Base-by-base conservation (phyloP, 2,329 filamentous ascomycete species). In the Fusarium beomiforme region DNA sequence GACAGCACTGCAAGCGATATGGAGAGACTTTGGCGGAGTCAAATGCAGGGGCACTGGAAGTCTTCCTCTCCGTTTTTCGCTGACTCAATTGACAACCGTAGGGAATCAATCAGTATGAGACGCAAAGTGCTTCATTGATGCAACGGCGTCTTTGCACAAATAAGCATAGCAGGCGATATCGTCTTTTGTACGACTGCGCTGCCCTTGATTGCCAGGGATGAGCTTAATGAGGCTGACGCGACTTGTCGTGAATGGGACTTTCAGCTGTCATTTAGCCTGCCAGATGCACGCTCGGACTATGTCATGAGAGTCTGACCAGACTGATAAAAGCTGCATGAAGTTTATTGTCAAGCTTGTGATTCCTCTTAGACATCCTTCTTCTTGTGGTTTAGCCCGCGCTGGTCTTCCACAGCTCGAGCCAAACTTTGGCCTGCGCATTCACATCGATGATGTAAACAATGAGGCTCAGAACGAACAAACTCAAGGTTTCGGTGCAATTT, bases 381-480 rank as follows among this genome's bases (percentile, higher is more conserved):
- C 29, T 29, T 29, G 7, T 17, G 14, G 4, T n/a, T 13, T 19
- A 14, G 31, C 16, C 17, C 41, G 17, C 37, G 29, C 21, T 12
- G n/a, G 8, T 16, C 26, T 55, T 55, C 44, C 37, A 24, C 1
- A 44, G 2, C 26, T 12, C 23, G 51, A n/a, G 14, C 17, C 10
- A 4, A 19, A 26, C 8, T 31, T 8, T 8, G 19, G 6, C 26
- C 11, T 5, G n/a, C 26, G 8, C 29, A 29, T 29, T 8, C 29
- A 29, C 29, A 29, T 29, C 7, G 29, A 29, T 29, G 29, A 29
- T 29, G 29, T 10, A 9, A 29, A 29, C 29, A 29, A 29, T 29
- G 29, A 33, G 2, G 1, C 17, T 26, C 5, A 17, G 1, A 16
- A 13, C 1, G 13, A 23, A 17, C 6, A 19, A 2, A 14, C 19